These are phyloP conservation scores for Ceriops zippeliana DNA, from an alignment of 345 rosid species.

Conservation along the genomic window DNA sequence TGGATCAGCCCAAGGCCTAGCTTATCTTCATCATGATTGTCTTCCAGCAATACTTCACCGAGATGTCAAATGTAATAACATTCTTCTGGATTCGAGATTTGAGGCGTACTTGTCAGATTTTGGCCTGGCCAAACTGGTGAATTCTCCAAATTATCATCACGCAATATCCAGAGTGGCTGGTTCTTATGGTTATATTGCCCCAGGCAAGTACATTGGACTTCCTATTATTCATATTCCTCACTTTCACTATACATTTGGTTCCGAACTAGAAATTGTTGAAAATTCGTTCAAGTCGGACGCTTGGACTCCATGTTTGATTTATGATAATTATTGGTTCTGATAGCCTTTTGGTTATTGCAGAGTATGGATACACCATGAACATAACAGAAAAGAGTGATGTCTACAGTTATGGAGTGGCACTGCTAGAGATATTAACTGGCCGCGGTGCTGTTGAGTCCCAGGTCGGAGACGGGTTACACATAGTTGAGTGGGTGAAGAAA, in stretches of 20 bases:
- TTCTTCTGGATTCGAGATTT: conserved; percentile 68
- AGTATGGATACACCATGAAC: conserved; percentile 93
- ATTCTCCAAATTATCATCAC: conserved; percentile 62
- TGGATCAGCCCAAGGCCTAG: conserved; percentile 73
- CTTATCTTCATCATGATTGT: conserved; percentile 93
- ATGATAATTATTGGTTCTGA: neutral
- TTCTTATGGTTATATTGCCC: conserved; percentile 89
- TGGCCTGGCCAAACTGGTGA: conserved; percentile 83
- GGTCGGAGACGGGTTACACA: conserved; percentile 70
- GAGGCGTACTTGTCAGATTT: conserved; percentile 87
- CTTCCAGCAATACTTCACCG: conserved; percentile 77
- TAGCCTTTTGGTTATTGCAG: conserved; percentile 41
- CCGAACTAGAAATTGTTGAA: neutral
- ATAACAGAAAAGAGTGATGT: conserved; percentile 96
- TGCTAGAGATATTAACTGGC: conserved; percentile 79
- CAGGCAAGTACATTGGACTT: conserved; percentile 47
- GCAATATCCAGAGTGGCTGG: conserved; percentile 87
- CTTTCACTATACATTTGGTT: neutral
- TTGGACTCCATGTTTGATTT: neutral
- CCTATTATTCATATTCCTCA: neutral
- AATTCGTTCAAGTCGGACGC: neutral
- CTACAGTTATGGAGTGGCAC: conserved; percentile 86
- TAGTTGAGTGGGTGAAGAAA: conserved; percentile 95
- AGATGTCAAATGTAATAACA: conserved; percentile 89
- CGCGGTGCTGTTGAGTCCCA: conserved; percentile 73